These are phyloP conservation scores for Starmerella asiatica DNA, from an alignment of 805 yeast genomes.

Conservation along the genomic window DNA sequence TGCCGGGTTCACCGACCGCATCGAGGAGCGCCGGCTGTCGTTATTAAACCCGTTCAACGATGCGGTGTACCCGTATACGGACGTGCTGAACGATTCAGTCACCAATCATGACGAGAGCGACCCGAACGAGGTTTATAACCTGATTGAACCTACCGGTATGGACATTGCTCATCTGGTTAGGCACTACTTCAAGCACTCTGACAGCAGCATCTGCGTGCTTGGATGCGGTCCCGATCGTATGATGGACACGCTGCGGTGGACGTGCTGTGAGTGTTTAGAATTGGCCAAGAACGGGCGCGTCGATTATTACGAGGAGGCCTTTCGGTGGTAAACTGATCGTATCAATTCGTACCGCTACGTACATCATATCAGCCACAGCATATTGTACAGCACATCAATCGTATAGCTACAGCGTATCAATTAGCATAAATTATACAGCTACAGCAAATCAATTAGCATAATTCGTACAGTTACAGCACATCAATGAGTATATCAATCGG, in stretches of 20 bases:
- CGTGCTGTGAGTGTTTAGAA: constrained; percentile 15
- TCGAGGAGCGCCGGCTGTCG: constrained; percentile 6
- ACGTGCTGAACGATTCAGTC: neutral
- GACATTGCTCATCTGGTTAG: constrained; percentile 7
- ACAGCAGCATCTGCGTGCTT: constrained; percentile 30
- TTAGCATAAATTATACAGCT: neutral
- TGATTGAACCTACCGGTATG: constrained; percentile 13
- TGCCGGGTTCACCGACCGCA: constrained; percentile 11
- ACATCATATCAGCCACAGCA: neutral
- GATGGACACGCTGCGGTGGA: constrained; percentile 21
- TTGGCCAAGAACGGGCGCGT: constrained; percentile 32
- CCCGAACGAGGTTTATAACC: neutral
- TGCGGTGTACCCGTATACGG: neutral
- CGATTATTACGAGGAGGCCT: constrained; percentile 63
- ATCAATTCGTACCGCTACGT: neutral
- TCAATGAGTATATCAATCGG: too few relatives aligned
- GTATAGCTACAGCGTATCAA: neutral
- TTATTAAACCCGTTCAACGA: constrained; percentile 10
- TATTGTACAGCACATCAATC: neutral
- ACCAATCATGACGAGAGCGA: neutral
- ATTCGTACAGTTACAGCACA: too few relatives aligned
- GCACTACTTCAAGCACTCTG: constrained; percentile 6
- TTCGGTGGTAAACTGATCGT: constrained; percentile 46
- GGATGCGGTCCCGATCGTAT: constrained; percentile 24
- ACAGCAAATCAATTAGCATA: neutral